Percentiles rank a stretch among this genome's conserved stretches.
Evolutionary conservation across 208 protist genomes (phyloP).

Genomic region (Leishmania mexicana): DNA sequence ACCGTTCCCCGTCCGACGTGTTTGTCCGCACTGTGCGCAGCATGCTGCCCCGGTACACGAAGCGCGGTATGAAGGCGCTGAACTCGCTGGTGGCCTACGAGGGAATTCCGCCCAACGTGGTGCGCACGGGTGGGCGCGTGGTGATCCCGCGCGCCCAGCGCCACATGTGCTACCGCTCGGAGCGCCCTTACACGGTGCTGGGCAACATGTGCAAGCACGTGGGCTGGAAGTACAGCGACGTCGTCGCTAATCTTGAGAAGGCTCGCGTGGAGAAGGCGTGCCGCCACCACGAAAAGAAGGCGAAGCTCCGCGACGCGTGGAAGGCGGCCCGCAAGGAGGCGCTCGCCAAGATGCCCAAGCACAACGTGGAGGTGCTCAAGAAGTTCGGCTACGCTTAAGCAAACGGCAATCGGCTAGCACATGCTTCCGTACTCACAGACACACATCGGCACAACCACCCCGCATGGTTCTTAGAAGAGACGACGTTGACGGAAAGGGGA

Average conservation of each 20-base stretch:
- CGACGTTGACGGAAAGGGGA: neutral
- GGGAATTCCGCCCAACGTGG: conserved; percentile 76
- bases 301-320: conserved; percentile 71
- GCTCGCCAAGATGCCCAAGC: conserved; percentile 81
- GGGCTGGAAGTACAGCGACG: conserved; percentile 89
- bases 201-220: conserved; percentile 91
- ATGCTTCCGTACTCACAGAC: neutral
- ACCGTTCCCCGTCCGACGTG: conserved; percentile 97
- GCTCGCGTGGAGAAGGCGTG: conserved; percentile 74
- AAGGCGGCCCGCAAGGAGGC: conserved; percentile 71
- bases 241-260: conserved; percentile 80
- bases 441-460: neutral
- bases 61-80: conserved; percentile 81
- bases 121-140: conserved; percentile 61
- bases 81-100: conserved; percentile 82
- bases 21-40: conserved; percentile 96
- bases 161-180: conserved; percentile 70
- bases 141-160: conserved; percentile 82
- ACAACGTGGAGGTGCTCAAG: conserved; percentile 87
- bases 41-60: conserved; percentile 97
- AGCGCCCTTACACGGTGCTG: conserved; percentile 83
- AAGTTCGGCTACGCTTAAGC: conserved; percentile 90
- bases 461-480: neutral
- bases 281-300: conserved; percentile 73
- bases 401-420: neutral